A percentile compares a stretch with the other conserved stretches of the same genome.
phyloP scores from a whole-genome alignment of 495 filamentous ascomycete genomes.

The Aspergillus mulundensis region DNA sequence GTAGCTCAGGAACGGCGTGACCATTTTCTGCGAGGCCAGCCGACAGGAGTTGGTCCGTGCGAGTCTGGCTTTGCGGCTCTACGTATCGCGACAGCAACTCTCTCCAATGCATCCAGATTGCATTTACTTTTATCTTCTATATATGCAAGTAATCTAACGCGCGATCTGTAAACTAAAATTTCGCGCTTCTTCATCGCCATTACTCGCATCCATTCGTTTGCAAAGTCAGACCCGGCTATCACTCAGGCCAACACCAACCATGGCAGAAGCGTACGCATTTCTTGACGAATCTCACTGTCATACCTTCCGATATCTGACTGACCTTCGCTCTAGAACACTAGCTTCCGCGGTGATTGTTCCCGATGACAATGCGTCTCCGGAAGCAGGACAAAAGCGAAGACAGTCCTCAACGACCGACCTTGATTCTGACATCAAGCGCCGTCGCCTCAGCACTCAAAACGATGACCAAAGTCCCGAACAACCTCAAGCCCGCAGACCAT shows the following conservation, averaged over 20 bases:
- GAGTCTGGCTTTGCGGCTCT: conserved; percentile 2
- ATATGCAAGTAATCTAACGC: not conserved
- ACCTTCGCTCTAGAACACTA: conserved; percentile 34
- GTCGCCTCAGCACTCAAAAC: conserved; percentile 39
- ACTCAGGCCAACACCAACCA: conserved; percentile 1
- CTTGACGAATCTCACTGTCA: no score
- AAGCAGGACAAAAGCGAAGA: conserved; percentile 49
- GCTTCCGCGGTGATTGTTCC: conserved; percentile 65
- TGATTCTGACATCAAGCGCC: conserved; percentile 53
- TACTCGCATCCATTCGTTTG: not conserved
- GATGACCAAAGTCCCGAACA: conserved; percentile 13
- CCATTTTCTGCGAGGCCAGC: conserved; percentile 5
- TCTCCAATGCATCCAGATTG: not conserved
- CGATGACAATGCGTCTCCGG: conserved; percentile 39
- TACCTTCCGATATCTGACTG: not conserved
- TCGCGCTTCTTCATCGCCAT: not conserved
- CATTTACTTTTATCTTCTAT: not conserved
- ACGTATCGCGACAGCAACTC: conserved; percentile 13
- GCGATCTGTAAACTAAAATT: not conserved
- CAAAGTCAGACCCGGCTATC: not conserved
- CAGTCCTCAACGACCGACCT: conserved; percentile 53
- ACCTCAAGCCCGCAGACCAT: conserved; percentile 13
- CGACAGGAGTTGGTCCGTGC: conserved; percentile 20
- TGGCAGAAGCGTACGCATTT: conserved; percentile 31
- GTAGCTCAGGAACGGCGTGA: not conserved